Percentiles rank a stretch among this genome's conserved stretches.
These are phyloP conservation scores for Avena insularis DNA, from an alignment of 176 grass and related monocot genomes.

Conservation along the genomic window DNA sequence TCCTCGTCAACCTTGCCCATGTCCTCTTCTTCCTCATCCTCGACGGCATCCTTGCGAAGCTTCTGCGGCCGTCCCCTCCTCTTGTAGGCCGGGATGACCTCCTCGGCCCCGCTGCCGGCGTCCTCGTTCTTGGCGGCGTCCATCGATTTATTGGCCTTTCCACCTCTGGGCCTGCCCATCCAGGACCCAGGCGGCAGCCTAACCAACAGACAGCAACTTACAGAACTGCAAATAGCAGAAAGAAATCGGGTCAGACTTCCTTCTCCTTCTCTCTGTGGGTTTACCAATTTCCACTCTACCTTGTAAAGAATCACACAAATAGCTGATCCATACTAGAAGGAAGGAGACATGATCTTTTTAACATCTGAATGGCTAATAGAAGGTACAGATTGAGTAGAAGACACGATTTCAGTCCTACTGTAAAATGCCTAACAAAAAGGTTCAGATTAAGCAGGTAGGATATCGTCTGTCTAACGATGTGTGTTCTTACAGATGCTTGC, in stretches of 20 bases:
- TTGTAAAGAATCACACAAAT: background rate
- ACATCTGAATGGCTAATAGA: background rate
- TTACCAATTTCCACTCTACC: background rate
- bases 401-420: slow-evolving; percentile 10
- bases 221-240: slow-evolving; percentile 31
- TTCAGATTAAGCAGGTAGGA: background rate
- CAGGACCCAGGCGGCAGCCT: background rate
- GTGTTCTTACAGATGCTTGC: background rate
- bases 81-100: slow-evolving; percentile 61
- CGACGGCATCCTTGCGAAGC: slow-evolving; percentile 52
- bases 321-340: background rate
- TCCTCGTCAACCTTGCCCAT: slow-evolving; percentile 47
- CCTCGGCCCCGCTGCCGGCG: slow-evolving; percentile 67
- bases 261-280: background rate
- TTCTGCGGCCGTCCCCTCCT: slow-evolving; percentile 75
- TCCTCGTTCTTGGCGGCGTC: slow-evolving; percentile 53
- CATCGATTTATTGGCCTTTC: slow-evolving; percentile 66
- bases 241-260: background rate
- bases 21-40: slow-evolving; percentile 56
- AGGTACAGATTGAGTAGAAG: background rate
- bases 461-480: background rate
- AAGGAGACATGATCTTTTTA: background rate
- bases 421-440: background rate
- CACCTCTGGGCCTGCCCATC: slow-evolving; percentile 84
- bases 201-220: background rate